phyloP scores from a whole-genome alignment of 139 green algal species.

The Medakamo hakoo region DNA sequence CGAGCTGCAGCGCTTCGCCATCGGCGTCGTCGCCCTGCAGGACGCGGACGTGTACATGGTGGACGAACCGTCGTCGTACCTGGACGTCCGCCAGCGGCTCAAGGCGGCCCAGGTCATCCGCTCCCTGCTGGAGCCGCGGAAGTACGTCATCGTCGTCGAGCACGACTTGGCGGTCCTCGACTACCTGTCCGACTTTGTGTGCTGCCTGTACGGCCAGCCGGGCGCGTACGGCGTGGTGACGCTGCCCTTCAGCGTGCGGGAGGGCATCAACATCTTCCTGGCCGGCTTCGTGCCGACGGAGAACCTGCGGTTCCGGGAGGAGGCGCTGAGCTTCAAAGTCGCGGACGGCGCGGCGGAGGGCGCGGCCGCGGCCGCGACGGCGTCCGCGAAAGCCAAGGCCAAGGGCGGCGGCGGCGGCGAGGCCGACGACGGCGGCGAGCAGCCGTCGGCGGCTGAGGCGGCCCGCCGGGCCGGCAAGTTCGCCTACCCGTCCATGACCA shows the following conservation, averaged over 20 bases:
- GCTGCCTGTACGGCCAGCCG: slow-evolving; percentile 97
- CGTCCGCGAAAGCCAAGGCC: slow-evolving; percentile 13
- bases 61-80: slow-evolving; percentile 93
- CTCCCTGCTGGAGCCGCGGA: slow-evolving; percentile 49
- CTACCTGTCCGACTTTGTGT: slow-evolving; percentile 99
- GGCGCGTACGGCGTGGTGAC: slow-evolving; percentile 97
- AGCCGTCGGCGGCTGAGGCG: too few relatives aligned
- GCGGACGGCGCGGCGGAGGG: neutral
- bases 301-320: slow-evolving; percentile 96
- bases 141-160: slow-evolving; percentile 96
- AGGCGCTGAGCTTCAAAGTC: slow-evolving; percentile 91
- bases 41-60: slow-evolving; percentile 96
- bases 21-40: slow-evolving; percentile 80
- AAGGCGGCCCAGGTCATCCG: slow-evolving; percentile 84
- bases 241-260: slow-evolving; percentile 75
- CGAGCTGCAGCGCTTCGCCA: slow-evolving; percentile 97
- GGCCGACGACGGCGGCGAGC: slow-evolving; percentile 46
- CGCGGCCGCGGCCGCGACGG: neutral
- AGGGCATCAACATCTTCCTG: slow-evolving; percentile 89
- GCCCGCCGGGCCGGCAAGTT: slow-evolving; percentile 80
- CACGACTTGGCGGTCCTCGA: slow-evolving; percentile 80
- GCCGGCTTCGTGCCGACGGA: slow-evolving; percentile 95
- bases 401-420: slow-evolving; percentile 33
- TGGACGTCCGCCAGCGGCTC: slow-evolving; percentile 92
- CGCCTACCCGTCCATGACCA: slow-evolving; percentile 83